These are phyloP conservation scores for Thalassiosira hispida DNA, from an alignment of 352 stramenopile species.

Conservation along the genomic window DNA sequence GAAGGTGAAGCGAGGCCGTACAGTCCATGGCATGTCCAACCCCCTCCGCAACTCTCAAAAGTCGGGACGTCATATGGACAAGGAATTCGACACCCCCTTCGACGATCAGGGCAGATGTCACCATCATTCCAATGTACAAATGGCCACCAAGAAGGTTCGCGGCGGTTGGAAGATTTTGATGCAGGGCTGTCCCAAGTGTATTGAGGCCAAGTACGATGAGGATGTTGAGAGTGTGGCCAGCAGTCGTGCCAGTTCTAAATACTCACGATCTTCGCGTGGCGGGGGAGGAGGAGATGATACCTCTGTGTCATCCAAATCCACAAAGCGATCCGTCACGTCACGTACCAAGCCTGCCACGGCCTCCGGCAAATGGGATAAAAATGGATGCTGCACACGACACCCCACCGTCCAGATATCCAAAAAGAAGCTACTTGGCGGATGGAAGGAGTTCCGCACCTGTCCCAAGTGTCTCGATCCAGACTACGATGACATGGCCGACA, in stretches of 20 bases:
- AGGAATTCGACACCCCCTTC: slow-evolving; percentile 45
- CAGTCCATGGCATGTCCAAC: slow-evolving; percentile 35
- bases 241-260: background rate
- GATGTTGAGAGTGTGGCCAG: slow-evolving; percentile 1
- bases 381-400: slow-evolving; percentile 46
- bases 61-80: slow-evolving; percentile 35
- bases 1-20: slow-evolving; percentile 22
- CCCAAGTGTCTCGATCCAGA: slow-evolving; percentile 41
- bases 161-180: slow-evolving; percentile 50
- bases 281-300: background rate
- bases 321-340: slow-evolving; percentile 22
- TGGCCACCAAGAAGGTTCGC: slow-evolving; percentile 38
- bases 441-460: slow-evolving; percentile 45
- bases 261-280: background rate
- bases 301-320: slow-evolving; percentile 21
- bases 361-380: slow-evolving; percentile 42
- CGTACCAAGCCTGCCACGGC: slow-evolving; percentile 24
- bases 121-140: slow-evolving; percentile 45
- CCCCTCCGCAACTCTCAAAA: slow-evolving; percentile 18
- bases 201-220: slow-evolving; percentile 51
- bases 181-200: slow-evolving; percentile 39
- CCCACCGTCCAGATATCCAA: slow-evolving; percentile 41
- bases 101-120: slow-evolving; percentile 41
- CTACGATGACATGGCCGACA: slow-evolving; percentile 46
- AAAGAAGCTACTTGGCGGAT: slow-evolving; percentile 47